A percentile compares a stretch with the other conserved stretches of the same genome.
Evolutionary conservation across 306 rosid species (phyloP).

Genomic region (Heteromeles arbutifolia): DNA sequence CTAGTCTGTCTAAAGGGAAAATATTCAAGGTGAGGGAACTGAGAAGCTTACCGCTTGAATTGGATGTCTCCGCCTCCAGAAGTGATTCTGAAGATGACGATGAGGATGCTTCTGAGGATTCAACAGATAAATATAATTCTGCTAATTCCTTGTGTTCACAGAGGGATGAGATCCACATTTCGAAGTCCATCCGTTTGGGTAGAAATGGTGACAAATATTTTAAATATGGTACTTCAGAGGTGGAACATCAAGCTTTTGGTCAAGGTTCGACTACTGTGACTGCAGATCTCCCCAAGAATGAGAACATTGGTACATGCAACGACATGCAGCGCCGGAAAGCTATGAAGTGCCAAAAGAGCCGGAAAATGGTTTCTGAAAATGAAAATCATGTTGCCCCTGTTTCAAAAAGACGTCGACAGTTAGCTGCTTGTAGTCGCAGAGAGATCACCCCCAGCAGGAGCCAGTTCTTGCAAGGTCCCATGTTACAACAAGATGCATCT

Average conservation of each 20-base stretch:
- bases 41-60: slow-evolving; percentile 56
- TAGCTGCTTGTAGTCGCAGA: slow-evolving; percentile 36
- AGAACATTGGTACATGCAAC: slow-evolving; percentile 14
- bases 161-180: slow-evolving; percentile 25
- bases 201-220: slow-evolving; percentile 26
- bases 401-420: slow-evolving; percentile 31
- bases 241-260: slow-evolving; percentile 27
- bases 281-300: slow-evolving; percentile 18
- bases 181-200: slow-evolving; percentile 18
- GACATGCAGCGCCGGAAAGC: slow-evolving; percentile 21
- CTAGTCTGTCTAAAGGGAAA: slow-evolving; percentile 53
- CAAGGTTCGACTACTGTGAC: not conserved
- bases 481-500: slow-evolving; percentile 40
- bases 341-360: slow-evolving; percentile 27
- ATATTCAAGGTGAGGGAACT: slow-evolving; percentile 48
- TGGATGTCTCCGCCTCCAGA: slow-evolving; percentile 25
- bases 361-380: slow-evolving; percentile 22
- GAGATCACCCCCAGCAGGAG: slow-evolving; percentile 24
- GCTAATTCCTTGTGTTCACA: slow-evolving; percentile 26
- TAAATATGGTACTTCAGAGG: slow-evolving; percentile 28
- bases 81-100: slow-evolving; percentile 39
- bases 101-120: slow-evolving; percentile 25
- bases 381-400: slow-evolving; percentile 29
- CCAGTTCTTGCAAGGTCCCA: slow-evolving; percentile 27
- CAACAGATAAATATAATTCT: slow-evolving; percentile 39